Evolutionary conservation across 2,329 filamentous ascomycete genomes (phyloP), one percentile per base, ranked within the genome.

Genomic region (Aspergillus alliaceus): DNA sequence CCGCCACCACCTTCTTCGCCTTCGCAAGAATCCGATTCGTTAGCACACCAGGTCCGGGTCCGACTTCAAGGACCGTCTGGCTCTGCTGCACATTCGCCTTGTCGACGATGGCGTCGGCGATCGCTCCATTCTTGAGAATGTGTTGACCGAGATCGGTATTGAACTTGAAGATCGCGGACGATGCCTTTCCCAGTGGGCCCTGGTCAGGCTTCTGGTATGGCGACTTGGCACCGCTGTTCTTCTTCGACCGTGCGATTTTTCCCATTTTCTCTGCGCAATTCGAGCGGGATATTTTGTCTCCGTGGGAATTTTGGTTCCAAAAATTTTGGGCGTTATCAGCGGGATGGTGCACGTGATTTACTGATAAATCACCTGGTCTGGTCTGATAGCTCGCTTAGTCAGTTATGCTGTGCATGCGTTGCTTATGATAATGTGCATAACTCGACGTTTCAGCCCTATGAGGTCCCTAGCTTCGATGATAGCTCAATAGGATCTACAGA

Each of bases 21-120:
- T 91, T 89, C 67, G 95, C 91, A 22, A 98, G 80, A 59, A 98
- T 97, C 57, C 91, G 85, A 24, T 95, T 89, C 0, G 93, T 97
- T 66, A 98, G 75, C 73, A 95, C 95, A 62, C 92, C 91, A 0
- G 90, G 93, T 69, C 92, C 92, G 5, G 93, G 91, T 64, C 93
- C 93, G 62, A 96, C 89, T 82, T 98, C 93, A 20, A 98, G 86
- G 2, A 98, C 93, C 11, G 44, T 48, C 44, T 82, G 49, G 85
- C 89, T 67, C 84, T 83, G 1, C 86, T 84, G 15, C 63, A 75
- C 0, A 78, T 77, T 58, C 88, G 88, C 86, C 74, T 85, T 22
- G 67, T 74, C 46, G 80, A 85, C 65, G 82, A 56, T 56, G 83
- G 5, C 65, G 69, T 56, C 54, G 35, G 54, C 54, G 37, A 56